Evolutionary conservation across 495 filamentous ascomycete species (phyloP), one percentile per base, ranked within the genome.

Genomic region (Podospora bellae-mahoneyi): DNA sequence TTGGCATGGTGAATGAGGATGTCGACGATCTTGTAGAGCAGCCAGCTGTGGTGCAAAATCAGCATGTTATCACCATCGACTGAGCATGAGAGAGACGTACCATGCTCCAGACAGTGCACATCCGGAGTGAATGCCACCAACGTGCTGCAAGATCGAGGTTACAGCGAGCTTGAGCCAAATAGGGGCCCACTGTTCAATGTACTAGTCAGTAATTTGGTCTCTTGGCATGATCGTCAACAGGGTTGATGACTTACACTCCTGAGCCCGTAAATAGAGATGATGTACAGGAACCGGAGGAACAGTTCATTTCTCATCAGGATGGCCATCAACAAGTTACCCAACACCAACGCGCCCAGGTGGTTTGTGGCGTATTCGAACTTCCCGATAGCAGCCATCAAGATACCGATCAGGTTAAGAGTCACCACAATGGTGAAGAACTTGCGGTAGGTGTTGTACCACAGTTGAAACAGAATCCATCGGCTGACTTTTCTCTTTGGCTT

Each of bases 361-460:
- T 80, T 76, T 63, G 79, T 75, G 18, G 79, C 80, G 57, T 82
- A 82, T 9, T 71, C 68, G 64, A 81, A 82, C 55, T 69, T 67
- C 23, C 75, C 76, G 1, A 77, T 64, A 20, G 74, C 73, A 1
- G 78, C 76, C 69, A 82, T 56, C 68, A 80, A 67, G 59, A 82
- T 79, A 19, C 80, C 80, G 27, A 68, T 67, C 61, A 78, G 53
- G 72, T 82, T 82, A 67, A 81, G 72, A 59, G 72, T 32, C 0
- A 74, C 77, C 39, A 81, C 76, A 58, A 82, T 77, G 27, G 72
- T 79, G 74, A 82, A 82, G 69, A 82, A 79, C 73, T 81, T 82
- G 23, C 77, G 75, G 66, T 82, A 82, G 44, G 80, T 81, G 74
- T 81, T 82, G 79, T 79, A 81, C 80, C 80, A 82, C 57, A 82